Evolutionary conservation across 805 yeast species (phyloP).

Genomic region (Nakazawaea wyomingensis): DNA sequence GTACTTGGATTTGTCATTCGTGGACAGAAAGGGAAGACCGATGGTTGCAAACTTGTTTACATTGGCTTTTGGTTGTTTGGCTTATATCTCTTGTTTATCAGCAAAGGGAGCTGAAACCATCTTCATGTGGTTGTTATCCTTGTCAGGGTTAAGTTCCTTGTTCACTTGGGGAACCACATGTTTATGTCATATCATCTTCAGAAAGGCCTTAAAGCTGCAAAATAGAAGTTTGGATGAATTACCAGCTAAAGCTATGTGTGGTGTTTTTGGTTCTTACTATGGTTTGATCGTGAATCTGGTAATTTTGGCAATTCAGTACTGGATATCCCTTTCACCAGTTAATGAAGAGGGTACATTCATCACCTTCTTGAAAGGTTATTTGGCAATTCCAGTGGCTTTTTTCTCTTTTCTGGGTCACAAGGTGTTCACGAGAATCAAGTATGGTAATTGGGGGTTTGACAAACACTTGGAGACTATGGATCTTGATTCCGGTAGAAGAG

Average conservation of each 20-base stretch:
- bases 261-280: slow-evolving; percentile 36
- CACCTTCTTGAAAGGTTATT: slow-evolving; percentile 38
- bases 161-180: slow-evolving; percentile 48
- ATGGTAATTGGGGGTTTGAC: slow-evolving; percentile 10
- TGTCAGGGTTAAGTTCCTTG: slow-evolving; percentile 42
- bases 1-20: slow-evolving; percentile 31
- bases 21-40: slow-evolving; percentile 48
- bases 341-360: slow-evolving; percentile 25
- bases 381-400: slow-evolving; percentile 42
- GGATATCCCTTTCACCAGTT: slow-evolving; percentile 43
- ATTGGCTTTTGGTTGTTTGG: slow-evolving; percentile 35
- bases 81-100: slow-evolving; percentile 39
- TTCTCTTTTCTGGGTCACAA: slow-evolving; percentile 40
- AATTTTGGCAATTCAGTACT: slow-evolving; percentile 40
- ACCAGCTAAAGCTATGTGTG: slow-evolving; percentile 37
- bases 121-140: slow-evolving; percentile 43
- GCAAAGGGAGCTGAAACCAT: slow-evolving; percentile 30
- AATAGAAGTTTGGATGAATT: slow-evolving; percentile 36
- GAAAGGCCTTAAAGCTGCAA: slow-evolving; percentile 38
- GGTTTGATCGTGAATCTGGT: slow-evolving; percentile 30
- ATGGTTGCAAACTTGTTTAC: slow-evolving; percentile 36
- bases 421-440: slow-evolving; percentile 15
- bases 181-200: slow-evolving; percentile 37
- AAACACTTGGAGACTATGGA: slow-evolving; percentile 4
- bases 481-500: slow-evolving; percentile 10